Evolutionary conservation across 148 eudicot genomes (phyloP), one percentile per base, ranked within the genome.

Genomic region (Drosera capensis): DNA sequence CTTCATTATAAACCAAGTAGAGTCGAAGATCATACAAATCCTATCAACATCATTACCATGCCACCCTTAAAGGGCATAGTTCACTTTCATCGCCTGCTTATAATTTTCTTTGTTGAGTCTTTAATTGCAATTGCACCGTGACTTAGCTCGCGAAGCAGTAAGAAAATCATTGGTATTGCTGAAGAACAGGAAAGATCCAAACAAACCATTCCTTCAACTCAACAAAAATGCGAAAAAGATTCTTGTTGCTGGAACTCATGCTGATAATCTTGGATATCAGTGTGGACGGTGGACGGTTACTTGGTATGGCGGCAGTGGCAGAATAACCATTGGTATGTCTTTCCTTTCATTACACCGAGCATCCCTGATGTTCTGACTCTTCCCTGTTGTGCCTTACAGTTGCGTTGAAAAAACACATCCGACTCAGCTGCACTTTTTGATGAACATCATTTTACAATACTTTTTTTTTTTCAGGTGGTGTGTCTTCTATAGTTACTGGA

Each of bases 231-330:
- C 75, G 36, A 71, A 71, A 53, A 77, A 46, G 54, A 58, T 86
- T 45, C 94, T 86, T 57, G 82, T 86, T 57, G 73, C 84, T 36
- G 96, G 94, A 53, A 60, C 79, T 50, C 96, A 86, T 71, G 93
- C 96, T 40, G 81, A 86, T 65, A 66, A 86, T 63, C 96, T 86
- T 63, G 96, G 96, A 57, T 86, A 61, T 65, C 96, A 86, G 48
- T 86, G 96, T 51, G 94, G 94, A 52, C 94, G 96, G 38, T 86
- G 96, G 96, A 86, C 94, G 30, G 37, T 42, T 53, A 66, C 77
- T 42, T 73, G 85, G 96, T 23, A 66, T 18, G 96, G 96, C 30
- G 41, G 31, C 44, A 57, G 94, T 62, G 96, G 96, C 50, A 73
- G 75, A 75, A 73, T 75, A 54, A 88, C 95, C 14, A 60, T 73